Conservation (phyloP, 176 grass and related monocot genomes). For the sorghum (Sorghum bicolor) region Sorghum_bicolor_NCBIv3 NC_012875.2:50269501-50270000, state of each 20-base stretch:
- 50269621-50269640: not conserved
- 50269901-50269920: constrained; percentile 76
- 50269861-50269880: constrained; percentile 95
- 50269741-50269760: constrained; percentile 89
- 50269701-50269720: constrained; percentile 50
- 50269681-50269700: not conserved
- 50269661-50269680: not conserved
- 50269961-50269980: constrained; percentile 78
- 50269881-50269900: constrained; percentile 96
- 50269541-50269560: too few relatives aligned
- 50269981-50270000: constrained; percentile 61
- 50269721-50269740: constrained; percentile 98
- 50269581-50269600: constrained; percentile 15
- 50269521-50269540: too few relatives aligned
- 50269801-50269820: constrained; percentile 93
- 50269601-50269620: constrained; percentile 3
- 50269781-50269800: constrained; percentile 79
- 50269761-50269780: constrained; percentile 96
- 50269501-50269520: too few relatives aligned
- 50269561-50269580: not conserved
- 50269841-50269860: constrained; percentile 89
- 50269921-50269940: constrained; percentile 83
- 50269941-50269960: constrained; percentile 78
- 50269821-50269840: constrained; percentile 92
- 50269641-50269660: not conserved